Percentiles rank a stretch among this genome's conserved stretches.
Conservation (phyloP, 1,284 basidiomycete species). For the Rhodotorula glutinis region DNA sequence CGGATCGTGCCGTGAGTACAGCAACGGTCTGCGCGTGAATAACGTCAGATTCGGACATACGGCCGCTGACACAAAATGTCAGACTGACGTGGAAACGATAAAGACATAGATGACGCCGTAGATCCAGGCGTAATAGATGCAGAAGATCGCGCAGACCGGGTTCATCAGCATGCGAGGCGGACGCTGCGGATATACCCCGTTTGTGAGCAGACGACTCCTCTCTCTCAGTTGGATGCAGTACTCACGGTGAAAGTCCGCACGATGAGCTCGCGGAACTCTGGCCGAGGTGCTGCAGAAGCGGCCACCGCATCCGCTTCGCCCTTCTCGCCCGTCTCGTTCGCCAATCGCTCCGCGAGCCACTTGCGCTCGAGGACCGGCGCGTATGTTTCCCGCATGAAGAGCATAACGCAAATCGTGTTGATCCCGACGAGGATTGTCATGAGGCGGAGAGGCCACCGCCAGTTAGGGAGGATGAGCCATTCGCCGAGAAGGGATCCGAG, state of each 20-base stretch:
- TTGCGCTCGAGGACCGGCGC: slow-evolving; percentile 44
- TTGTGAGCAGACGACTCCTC: too few relatives aligned
- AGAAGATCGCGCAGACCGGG: slow-evolving; percentile 51
- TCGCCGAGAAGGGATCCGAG: slow-evolving; percentile 49
- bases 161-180: slow-evolving; percentile 49
- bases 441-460: slow-evolving; percentile 48
- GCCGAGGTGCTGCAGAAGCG: neutral
- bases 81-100: slow-evolving; percentile 46
- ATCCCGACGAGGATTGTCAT: slow-evolving; percentile 46
- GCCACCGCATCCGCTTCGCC: neutral
- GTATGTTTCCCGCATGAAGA: slow-evolving; percentile 48
- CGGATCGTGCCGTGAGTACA: slow-evolving; percentile 49
- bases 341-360: neutral
- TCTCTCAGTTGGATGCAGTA: too few relatives aligned
- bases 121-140: slow-evolving; percentile 51
- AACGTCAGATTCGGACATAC: neutral
- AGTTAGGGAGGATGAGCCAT: slow-evolving; percentile 45
- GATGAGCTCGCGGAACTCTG: neutral
- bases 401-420: slow-evolving; percentile 45
- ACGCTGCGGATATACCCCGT: too few relatives aligned
- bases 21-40: slow-evolving; percentile 45
- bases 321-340: neutral
- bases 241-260: slow-evolving; percentile 10
- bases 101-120: slow-evolving; percentile 53
- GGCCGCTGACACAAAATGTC: neutral